These are phyloP conservation scores for Glutinoglossum americanum DNA, from an alignment of 495 filamentous ascomycete genomes.

Conservation along the genomic window DNA sequence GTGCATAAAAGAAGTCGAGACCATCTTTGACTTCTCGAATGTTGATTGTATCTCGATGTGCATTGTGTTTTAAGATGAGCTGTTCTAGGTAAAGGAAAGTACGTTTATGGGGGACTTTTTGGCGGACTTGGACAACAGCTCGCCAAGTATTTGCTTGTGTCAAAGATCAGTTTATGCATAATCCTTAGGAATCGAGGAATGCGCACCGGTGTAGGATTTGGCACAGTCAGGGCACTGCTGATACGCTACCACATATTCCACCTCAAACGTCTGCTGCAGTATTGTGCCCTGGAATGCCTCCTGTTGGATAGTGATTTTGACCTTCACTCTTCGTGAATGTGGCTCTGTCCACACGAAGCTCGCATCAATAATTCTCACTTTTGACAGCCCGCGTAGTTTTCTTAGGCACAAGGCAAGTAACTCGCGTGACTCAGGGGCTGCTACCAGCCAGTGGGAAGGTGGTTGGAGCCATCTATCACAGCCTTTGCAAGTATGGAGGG, in stretches of 20 bases:
- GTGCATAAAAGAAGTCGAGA: slow-evolving; percentile 82
- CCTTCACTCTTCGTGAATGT: slow-evolving; percentile 69
- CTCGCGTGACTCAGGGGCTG: slow-evolving; percentile 67
- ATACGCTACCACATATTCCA: slow-evolving; percentile 68
- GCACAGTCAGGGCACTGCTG: slow-evolving; percentile 84
- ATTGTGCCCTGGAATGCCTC: slow-evolving; percentile 54
- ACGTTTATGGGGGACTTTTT: slow-evolving; percentile 92
- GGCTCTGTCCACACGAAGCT: slow-evolving; percentile 97
- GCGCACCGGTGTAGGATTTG: slow-evolving; percentile 63
- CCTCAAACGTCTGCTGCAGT: slow-evolving; percentile 85
- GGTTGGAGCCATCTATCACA: slow-evolving; percentile 90
- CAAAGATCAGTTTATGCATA: not conserved
- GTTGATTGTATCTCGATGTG: slow-evolving; percentile 84
- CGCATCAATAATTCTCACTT: slow-evolving; percentile 82
- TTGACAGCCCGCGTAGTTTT: slow-evolving; percentile 57
- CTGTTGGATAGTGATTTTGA: slow-evolving; percentile 82
- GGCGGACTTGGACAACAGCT: slow-evolving; percentile 75
- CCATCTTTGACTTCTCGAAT: slow-evolving; percentile 90
- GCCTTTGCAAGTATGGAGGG: slow-evolving; percentile 66
- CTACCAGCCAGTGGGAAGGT: slow-evolving; percentile 63
- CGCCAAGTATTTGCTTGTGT: slow-evolving; percentile 51
- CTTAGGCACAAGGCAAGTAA: slow-evolving; percentile 74
- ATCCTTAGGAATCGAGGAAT: not conserved
- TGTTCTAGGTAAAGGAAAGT: slow-evolving; percentile 90
- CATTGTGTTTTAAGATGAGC: slow-evolving; percentile 78